These are phyloP conservation scores for Chalciporus sphaerocephalus DNA, from an alignment of 768 basidiomycete genomes.

Conservation along the genomic window DNA sequence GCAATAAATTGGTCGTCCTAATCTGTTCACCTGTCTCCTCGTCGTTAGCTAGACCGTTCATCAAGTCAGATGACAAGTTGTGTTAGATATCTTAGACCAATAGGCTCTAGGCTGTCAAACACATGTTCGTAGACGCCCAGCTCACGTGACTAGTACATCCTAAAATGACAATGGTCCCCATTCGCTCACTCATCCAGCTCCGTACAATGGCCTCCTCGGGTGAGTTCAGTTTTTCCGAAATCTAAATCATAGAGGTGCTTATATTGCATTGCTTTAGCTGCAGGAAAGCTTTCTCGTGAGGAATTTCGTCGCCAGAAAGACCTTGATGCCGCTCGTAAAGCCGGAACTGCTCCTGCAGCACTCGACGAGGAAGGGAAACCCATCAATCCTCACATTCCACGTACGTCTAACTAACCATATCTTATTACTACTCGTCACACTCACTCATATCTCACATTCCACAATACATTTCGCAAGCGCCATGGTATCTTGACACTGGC, in stretches of 20 bases:
- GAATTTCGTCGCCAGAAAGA: conserved; percentile 95
- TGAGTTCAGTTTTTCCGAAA: conserved; percentile 6
- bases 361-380: conserved; percentile 92
- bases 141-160: conserved; percentile 2
- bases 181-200: background rate
- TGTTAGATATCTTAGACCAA: too few species aligned
- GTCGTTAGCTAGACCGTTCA: background rate
- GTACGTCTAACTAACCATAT: conserved; percentile 45
- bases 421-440: background rate
- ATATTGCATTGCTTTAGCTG: conserved; percentile 27
- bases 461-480: conserved; percentile 98
- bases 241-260: background rate
- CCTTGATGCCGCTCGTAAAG: conserved; percentile 96
- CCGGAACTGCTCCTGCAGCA: conserved; percentile 94
- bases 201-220: conserved; percentile 25
- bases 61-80: background rate
- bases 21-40: conserved; percentile 9
- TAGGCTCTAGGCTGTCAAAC: background rate
- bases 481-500: conserved; percentile 97
- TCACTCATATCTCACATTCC: conserved; percentile 5
- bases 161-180: background rate
- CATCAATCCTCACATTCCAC: conserved; percentile 99
- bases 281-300: conserved; percentile 88
- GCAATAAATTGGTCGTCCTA: conserved; percentile 7
- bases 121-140: too few species aligned